A percentile compares a stretch with the other conserved stretches of the same genome.
phyloP scores from a whole-genome alignment of 306 rosid species.

The Trifolium pratense region DNA sequence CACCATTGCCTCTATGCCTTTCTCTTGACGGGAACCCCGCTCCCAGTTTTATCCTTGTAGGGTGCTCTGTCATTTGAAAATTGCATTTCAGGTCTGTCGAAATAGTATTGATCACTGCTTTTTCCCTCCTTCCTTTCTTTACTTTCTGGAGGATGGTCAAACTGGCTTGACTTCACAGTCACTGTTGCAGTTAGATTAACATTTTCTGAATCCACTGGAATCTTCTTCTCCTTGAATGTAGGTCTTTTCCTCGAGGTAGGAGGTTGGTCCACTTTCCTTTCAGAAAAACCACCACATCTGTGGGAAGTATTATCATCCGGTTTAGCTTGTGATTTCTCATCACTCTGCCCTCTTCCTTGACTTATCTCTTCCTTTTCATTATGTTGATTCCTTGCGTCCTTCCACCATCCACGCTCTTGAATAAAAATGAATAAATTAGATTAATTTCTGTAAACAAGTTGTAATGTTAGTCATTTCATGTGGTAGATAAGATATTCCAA shows the following conservation, averaged over 20 bases:
- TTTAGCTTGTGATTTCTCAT: constrained; percentile 52
- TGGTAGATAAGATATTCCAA: too few relatives aligned
- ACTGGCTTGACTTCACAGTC: constrained; percentile 49
- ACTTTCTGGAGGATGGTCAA: constrained; percentile 44
- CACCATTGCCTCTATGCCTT: constrained; percentile 50
- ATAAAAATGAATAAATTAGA: constrained; percentile 24
- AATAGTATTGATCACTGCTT: constrained; percentile 46
- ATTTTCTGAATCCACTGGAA: constrained; percentile 50
- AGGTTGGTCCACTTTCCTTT: constrained; percentile 49
- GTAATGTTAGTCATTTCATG: too few relatives aligned
- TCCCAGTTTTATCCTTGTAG: constrained; percentile 50
- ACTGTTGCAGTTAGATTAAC: constrained; percentile 45
- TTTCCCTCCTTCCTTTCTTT: constrained; percentile 59
- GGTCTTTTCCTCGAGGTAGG: constrained; percentile 65
- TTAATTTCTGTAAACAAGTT: background rate
- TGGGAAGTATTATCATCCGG: constrained; percentile 47
- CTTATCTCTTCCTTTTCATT: too few relatives aligned
- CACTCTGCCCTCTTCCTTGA: constrained; percentile 41
- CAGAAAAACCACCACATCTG: constrained; percentile 54
- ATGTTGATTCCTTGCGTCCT: constrained; percentile 39
- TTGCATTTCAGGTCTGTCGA: constrained; percentile 57
- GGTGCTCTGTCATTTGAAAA: constrained; percentile 47
- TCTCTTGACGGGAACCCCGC: constrained; percentile 63
- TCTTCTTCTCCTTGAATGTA: constrained; percentile 74
- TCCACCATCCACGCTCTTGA: constrained; percentile 76